Base-by-base conservation (phyloP, 208 protist species). In the Leptomonas seymouri region DNA sequence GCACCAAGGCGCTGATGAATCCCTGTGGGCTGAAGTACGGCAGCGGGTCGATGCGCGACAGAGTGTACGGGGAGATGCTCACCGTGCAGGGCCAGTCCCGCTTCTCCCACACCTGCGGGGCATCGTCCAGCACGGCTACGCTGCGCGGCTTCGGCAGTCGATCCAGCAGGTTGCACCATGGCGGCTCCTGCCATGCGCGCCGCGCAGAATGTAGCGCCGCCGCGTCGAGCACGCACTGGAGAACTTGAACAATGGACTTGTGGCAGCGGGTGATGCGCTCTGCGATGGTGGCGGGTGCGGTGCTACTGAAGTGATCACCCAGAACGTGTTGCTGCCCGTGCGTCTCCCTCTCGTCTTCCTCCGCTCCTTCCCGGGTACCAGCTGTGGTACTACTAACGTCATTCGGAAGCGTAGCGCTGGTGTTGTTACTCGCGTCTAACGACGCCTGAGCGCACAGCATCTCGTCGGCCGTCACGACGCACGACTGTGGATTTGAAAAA, bases 101-200 rank as follows among this genome's bases (percentile, higher is more conserved):
- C 59, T 78, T 64, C 20, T 25, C 57, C 87, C 90, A 95, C 41
- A 91, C 81, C 49, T 93, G 90, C 39, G 86, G 85, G 0, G 81
- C 57, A 67, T 95, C 90, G 67, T 95, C 90, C 18, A 95, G 63
- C 30, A 93, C 76, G 4, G 81, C 86, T 15, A 95, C 76, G 62
- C 78, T 85, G 56, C 89, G 80, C 3, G 85, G 57, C 31, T 67
- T 70, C 16, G 71, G 71, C 34, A 77, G 50, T 30, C 71, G 71
- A 30, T 25, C 20, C 2, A 11, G 28, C 54, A 44, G 44, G 30
- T 83, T 74, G 15, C 68, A 75, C 53, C 69, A 72, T 49, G 54
- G 53, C 39, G 77, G 61, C 6, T 72, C 68, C n/a, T 61, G 50
- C 59, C 55, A 66, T 12, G 78, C 63, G 23, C 62, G 74, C 42